A percentile compares a stretch with the other conserved stretches of the same genome.
Evolutionary conservation across 768 basidiomycete species (phyloP).

Genomic region (Mycena crocata): DNA sequence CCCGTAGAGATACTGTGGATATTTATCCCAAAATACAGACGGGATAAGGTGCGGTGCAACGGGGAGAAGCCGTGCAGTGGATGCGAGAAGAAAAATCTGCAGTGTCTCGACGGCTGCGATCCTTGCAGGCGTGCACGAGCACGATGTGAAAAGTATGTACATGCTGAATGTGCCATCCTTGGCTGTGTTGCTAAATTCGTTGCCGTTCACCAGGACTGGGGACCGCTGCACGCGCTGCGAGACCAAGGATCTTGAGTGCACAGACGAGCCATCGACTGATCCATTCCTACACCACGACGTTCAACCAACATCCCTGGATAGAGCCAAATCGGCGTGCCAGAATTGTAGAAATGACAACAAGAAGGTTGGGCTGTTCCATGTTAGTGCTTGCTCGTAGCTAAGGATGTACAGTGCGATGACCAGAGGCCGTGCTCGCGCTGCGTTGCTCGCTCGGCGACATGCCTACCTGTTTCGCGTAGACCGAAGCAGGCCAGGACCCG

Average conservation of each 20-base stretch:
- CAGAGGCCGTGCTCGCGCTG: conserved; percentile 73
- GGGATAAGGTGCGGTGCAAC: conserved; percentile 73
- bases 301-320: conserved; percentile 42
- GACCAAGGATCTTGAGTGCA: conserved; percentile 62
- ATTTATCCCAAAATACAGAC: conserved; percentile 48
- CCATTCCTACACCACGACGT: conserved; percentile 39
- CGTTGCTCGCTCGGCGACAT: conserved; percentile 63
- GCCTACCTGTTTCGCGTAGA: conserved; percentile 65
- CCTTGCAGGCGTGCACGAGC: conserved; percentile 68
- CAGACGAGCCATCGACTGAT: conserved; percentile 52
- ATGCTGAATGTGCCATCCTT: background rate
- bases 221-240: conserved; percentile 66
- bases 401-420: conserved; percentile 63
- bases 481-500: conserved; percentile 70
- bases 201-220: conserved; percentile 42
- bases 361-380: conserved; percentile 54
- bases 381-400: conserved; percentile 11
- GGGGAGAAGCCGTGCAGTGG: conserved; percentile 69
- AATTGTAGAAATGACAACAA: conserved; percentile 74
- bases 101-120: conserved; percentile 73
- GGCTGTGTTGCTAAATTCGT: no score
- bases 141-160: conserved; percentile 54
- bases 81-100: conserved; percentile 68
- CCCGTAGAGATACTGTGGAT: background rate
- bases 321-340: conserved; percentile 70